Evolutionary conservation across 805 yeast genomes (phyloP).

Genomic region (Lipomyces yamadae): DNA sequence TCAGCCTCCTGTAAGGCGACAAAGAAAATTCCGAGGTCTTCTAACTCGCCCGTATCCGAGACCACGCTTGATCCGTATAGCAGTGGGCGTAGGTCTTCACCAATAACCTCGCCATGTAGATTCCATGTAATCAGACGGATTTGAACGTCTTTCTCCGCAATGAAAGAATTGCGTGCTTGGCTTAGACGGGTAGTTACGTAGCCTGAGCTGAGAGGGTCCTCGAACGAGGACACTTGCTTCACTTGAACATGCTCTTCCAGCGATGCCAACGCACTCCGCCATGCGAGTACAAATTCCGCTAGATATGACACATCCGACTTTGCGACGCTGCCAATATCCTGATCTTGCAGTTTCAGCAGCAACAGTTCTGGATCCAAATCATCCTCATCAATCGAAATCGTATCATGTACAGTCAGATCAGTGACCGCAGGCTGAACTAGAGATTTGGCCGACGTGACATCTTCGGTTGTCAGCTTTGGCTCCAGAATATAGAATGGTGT

Average conservation of each 20-base stretch:
- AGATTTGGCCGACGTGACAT: not conserved
- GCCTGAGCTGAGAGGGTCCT: constrained; percentile 32
- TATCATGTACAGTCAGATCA: constrained; percentile 33
- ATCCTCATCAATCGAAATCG: constrained; percentile 31
- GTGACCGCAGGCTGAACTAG: constrained; percentile 6
- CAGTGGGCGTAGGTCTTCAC: constrained; percentile 37
- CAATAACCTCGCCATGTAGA: constrained; percentile 41
- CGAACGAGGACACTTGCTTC: constrained; percentile 5
- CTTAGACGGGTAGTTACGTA: constrained; percentile 32
- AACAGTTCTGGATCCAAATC: constrained; percentile 11
- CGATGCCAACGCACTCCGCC: constrained; percentile 42
- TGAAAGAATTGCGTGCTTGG: constrained; percentile 27
- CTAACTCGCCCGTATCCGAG: constrained; percentile 14
- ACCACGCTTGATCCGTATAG: constrained; percentile 33
- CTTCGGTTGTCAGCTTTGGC: not conserved
- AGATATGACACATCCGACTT: constrained; percentile 26
- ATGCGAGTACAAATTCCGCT: constrained; percentile 43
- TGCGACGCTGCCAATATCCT: constrained; percentile 22
- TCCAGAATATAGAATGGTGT: constrained; percentile 28
- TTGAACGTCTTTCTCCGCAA: constrained; percentile 35
- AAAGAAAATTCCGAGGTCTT: constrained; percentile 45
- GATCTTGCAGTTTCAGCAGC: constrained; percentile 24
- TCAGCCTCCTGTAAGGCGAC: constrained; percentile 58
- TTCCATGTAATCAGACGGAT: constrained; percentile 45
- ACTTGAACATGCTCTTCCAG: constrained; percentile 35